Evolutionary conservation across 176 grass and related monocot species (phyloP).

Genomic region (Leersia perrieri): DNA sequence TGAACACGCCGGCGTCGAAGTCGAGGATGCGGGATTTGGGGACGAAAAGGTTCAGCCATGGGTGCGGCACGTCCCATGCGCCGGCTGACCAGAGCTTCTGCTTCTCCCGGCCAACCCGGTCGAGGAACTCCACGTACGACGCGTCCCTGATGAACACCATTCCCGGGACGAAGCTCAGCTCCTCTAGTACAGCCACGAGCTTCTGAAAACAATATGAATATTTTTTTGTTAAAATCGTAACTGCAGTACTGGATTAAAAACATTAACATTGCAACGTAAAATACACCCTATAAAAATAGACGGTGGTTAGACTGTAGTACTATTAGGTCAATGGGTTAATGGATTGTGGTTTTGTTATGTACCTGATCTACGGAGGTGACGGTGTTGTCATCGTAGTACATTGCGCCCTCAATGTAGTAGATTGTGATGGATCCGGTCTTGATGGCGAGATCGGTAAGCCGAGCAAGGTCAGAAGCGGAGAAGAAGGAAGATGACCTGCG

Average conservation of each 20-base stretch:
- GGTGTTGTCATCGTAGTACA: conserved; percentile 32
- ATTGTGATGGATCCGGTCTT: not conserved
- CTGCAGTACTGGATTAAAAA: too few relatives aligned
- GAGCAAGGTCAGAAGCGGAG: conserved; percentile 16
- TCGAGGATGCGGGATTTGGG: conserved; percentile 41
- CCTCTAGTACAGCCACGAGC: conserved; percentile 17
- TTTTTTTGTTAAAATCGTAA: too few relatives aligned
- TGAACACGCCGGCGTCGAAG: conserved; percentile 35
- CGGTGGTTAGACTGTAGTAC: not conserved
- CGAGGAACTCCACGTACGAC: conserved; percentile 28
- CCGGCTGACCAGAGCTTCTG: conserved; percentile 27
- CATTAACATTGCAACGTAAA: not conserved
- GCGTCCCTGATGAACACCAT: conserved; percentile 34
- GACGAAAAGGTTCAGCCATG: conserved; percentile 59
- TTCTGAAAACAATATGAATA: conserved; percentile 17
- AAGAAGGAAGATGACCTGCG: conserved; percentile 53
- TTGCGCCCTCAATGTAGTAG: conserved; percentile 47
- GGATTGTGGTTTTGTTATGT: not conserved
- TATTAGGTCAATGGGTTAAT: not conserved
- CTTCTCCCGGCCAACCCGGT: conserved; percentile 31
- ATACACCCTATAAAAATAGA: not conserved
- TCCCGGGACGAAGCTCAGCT: conserved; percentile 28
- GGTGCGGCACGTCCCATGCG: conserved; percentile 40
- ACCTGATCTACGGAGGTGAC: conserved; percentile 1
- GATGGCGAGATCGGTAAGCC: conserved; percentile 26